Evolutionary conservation across 306 rosid genomes (phyloP).

Genomic region (Corylus americana): DNA sequence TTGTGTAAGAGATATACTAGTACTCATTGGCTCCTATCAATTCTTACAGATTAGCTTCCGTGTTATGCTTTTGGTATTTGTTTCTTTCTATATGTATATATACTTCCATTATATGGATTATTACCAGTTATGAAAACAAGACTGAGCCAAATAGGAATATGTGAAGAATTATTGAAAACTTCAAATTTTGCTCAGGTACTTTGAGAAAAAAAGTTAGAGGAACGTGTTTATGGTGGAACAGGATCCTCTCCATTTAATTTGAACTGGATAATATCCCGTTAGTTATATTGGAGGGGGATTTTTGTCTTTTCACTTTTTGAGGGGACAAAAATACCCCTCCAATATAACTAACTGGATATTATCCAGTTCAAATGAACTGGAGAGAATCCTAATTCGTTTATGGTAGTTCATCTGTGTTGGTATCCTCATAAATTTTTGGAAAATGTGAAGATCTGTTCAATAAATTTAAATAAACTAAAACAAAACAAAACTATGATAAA

Average conservation of each 20-base stretch:
- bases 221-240: too few species aligned
- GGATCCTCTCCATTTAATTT: too few species aligned
- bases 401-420: not conserved
- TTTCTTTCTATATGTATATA: not conserved
- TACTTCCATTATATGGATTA: not conserved
- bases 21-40: not conserved
- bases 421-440: not conserved
- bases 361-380: too few species aligned
- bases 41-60: not conserved
- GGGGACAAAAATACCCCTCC: too few species aligned
- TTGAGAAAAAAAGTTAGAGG: not conserved
- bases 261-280: too few species aligned
- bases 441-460: not conserved
- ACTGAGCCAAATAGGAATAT: not conserved
- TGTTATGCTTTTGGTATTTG: not conserved
- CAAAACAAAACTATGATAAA: not conserved
- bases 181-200: not conserved
- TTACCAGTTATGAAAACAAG: not conserved
- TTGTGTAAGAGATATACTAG: not conserved
- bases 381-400: too few species aligned
- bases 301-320: too few species aligned
- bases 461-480: not conserved
- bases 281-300: too few species aligned
- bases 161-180: not conserved
- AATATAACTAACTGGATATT: too few species aligned